Base-by-base conservation (phyloP, 495 filamentous ascomycete genomes). In the Aspergillus nidulans region DNA sequence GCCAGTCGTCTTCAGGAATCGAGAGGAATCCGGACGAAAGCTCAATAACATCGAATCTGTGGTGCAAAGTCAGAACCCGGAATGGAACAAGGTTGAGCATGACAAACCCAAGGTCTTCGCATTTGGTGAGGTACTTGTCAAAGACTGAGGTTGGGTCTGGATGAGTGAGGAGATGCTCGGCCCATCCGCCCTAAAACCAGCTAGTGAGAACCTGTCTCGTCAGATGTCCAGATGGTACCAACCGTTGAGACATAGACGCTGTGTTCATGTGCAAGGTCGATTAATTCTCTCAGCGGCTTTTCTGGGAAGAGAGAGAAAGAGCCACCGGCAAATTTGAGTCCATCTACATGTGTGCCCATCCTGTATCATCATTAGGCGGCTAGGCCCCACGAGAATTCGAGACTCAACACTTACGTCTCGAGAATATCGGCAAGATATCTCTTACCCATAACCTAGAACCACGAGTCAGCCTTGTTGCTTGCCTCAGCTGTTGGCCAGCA, bases 321-420 rank as follows among this genome's bases (percentile, higher is more conserved):
- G 0, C 74, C 74, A 61, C 81, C 79, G 3, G 78, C 78, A 65
- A 83, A 82, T 48, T 83, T 82, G 9, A 84, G 65, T 2, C 81
- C 79, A 57, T 82, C 81, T 18, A 82, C 70, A 63, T 83, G 74
- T 9, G 71, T 62, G 8, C 79, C 77, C 79, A 79, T 81, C 23
- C 73, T 76, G 52, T 23, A 13, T 6, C 21, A 23, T 4, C 55
- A 46, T 56, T 21, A 41, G 52, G 30, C 32, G 21, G 13, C 19
- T 5, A 3, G 32, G 18, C 4, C 0, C 9, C 32, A 40, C 5
- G 4, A 9, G 15, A 13, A 7, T n/a, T 23, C 4, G 10, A 4
- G 18, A 18, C 12, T 20, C 4, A 24, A 3, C 23, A 36, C 60
- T 63, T 60, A 75, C 73, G 78, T 81, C 53, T 82, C 77, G 5